phyloP scores from a whole-genome alignment of 2,329 filamentous ascomycete genomes.

The Fusarium avenaceum region DNA sequence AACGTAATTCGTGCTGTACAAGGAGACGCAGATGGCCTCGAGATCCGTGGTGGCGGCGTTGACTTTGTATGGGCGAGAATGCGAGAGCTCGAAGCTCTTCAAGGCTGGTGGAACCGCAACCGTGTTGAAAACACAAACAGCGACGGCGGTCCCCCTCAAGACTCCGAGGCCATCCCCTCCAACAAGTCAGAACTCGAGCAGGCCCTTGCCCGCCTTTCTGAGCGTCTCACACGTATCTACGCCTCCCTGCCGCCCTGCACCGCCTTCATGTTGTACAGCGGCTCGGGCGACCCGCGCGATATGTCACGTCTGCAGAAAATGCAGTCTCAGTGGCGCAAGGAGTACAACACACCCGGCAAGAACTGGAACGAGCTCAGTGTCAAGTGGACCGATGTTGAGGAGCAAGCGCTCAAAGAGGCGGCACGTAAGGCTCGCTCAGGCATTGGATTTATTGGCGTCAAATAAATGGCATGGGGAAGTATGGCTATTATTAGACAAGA shows the following conservation, averaged over 20 bases:
- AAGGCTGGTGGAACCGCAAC: constrained; percentile 77
- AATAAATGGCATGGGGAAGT: constrained; percentile 55
- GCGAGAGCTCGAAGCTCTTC: constrained; percentile 73
- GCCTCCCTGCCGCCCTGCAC: constrained; percentile 73
- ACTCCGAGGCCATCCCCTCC: constrained; percentile 26
- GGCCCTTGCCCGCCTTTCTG: constrained; percentile 61
- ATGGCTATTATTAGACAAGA: background rate
- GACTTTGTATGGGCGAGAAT: constrained; percentile 77
- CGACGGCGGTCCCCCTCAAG: constrained; percentile 54
- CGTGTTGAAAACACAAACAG: constrained; percentile 55
- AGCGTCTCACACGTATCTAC: constrained; percentile 68
- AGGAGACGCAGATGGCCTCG: constrained; percentile 69
- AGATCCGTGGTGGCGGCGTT: constrained; percentile 71
- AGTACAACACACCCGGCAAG: constrained; percentile 73
- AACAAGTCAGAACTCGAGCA: constrained; percentile 57
- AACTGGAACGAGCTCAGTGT: constrained; percentile 77
- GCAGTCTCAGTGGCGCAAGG: constrained; percentile 71
- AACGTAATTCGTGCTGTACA: constrained; percentile 70
- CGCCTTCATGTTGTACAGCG: constrained; percentile 73
- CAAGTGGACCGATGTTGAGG: constrained; percentile 76
- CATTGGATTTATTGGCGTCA: constrained; percentile 74
- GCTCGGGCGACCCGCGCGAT: constrained; percentile 76
- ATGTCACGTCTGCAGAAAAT: constrained; percentile 73
- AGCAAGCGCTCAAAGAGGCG: constrained; percentile 71
- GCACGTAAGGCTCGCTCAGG: constrained; percentile 70